These are phyloP conservation scores for Sporothrix pallida DNA, from an alignment of 2,329 filamentous ascomycete species.

Conservation along the genomic window DNA sequence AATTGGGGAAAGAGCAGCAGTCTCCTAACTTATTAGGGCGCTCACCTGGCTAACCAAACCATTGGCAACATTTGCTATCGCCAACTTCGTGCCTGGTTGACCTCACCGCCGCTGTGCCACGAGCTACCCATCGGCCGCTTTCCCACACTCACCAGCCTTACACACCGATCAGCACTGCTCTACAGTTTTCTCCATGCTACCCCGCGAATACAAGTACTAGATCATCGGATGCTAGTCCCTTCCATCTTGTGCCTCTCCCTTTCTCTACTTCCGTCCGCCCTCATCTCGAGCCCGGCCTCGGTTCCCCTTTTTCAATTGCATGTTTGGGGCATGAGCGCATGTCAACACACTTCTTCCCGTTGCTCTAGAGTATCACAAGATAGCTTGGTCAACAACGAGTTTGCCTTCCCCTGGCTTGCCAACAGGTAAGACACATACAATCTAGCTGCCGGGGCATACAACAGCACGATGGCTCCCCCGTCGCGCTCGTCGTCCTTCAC, in stretches of 20 bases:
- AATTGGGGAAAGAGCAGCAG: too few species aligned
- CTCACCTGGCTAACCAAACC: background rate
- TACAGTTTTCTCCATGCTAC: background rate
- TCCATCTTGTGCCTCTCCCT: background rate
- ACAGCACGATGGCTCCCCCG: background rate
- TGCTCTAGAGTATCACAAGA: background rate
- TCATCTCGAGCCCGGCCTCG: slow-evolving; percentile 3
- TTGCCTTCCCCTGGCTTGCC: background rate
- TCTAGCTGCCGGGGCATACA: background rate
- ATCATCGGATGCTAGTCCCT: background rate
- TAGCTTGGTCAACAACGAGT: background rate
- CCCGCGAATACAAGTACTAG: background rate
- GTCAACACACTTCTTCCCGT: background rate
- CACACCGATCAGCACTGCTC: background rate
- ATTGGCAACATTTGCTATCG: background rate
- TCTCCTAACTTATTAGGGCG: background rate
- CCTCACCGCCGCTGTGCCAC: background rate
- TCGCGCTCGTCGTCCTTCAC: background rate
- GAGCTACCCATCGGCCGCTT: background rate
- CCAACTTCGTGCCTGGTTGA: background rate
- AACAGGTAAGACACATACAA: slow-evolving; percentile 17
- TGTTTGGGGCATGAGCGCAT: background rate
- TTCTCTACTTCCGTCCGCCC: background rate
- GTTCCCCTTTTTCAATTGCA: background rate
- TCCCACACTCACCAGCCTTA: background rate